phyloP scores from a whole-genome alignment of 1,139 yeast species.

The Magnusiomyces paraingens region DNA sequence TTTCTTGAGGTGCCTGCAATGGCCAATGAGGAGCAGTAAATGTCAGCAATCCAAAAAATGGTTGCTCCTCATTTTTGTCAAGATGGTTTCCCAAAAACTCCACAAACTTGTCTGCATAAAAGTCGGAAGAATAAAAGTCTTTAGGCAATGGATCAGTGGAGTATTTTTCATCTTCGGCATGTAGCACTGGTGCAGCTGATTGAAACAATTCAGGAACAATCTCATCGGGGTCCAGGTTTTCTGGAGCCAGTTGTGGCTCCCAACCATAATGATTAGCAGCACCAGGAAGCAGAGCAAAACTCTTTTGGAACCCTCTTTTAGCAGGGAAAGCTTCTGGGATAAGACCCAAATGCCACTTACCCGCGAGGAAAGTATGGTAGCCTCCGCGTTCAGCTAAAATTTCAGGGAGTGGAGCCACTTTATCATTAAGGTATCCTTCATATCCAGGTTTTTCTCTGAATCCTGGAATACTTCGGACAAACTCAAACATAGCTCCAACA shows the following conservation, averaged over 20 bases:
- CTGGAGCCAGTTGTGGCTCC: not conserved
- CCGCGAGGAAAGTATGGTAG: constrained; percentile 45
- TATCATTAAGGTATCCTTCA: constrained; percentile 49
- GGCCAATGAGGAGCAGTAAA: constrained; percentile 64
- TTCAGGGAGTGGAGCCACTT: constrained; percentile 50
- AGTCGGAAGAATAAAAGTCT: constrained; percentile 43
- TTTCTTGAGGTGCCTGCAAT: constrained; percentile 47
- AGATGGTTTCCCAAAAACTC: constrained; percentile 31
- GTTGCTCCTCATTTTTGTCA: constrained; percentile 21
- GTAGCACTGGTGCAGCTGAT: constrained; percentile 23
- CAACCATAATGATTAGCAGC: constrained; percentile 53
- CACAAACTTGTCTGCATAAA: constrained; percentile 42
- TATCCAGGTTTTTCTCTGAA: constrained; percentile 45
- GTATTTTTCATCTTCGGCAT: constrained; percentile 35
- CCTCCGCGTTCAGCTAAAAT: constrained; percentile 37
- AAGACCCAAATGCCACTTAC: constrained; percentile 56
- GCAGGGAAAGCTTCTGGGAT: constrained; percentile 46
- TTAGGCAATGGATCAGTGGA: constrained; percentile 29
- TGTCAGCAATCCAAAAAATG: constrained; percentile 48
- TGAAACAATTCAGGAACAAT: not conserved
- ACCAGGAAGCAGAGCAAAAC: constrained; percentile 49
- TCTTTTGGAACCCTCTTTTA: constrained; percentile 46
- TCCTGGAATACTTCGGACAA: constrained; percentile 28
- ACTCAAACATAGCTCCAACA: constrained; percentile 54
- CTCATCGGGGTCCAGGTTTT: not conserved